A percentile compares a stretch with the other conserved stretches of the same genome.
These are phyloP conservation scores for Bryum argenteum DNA, from an alignment of 225 moss, liverwort and hornwort genomes.

Conservation along the genomic window DNA sequence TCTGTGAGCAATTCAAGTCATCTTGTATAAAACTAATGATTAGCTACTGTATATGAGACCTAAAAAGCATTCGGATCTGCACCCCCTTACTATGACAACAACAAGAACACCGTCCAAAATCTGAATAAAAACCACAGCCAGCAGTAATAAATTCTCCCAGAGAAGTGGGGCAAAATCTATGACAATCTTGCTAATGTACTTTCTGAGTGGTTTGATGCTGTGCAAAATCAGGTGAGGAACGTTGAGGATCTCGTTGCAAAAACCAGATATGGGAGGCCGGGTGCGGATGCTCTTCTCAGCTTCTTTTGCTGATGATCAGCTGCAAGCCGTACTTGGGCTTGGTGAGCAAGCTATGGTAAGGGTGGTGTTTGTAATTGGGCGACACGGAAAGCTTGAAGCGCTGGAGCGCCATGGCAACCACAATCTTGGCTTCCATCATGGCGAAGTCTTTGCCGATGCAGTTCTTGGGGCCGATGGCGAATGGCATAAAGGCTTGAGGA, in stretches of 20 bases:
- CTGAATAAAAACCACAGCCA: neutral
- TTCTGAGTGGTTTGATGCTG: too few relatives aligned
- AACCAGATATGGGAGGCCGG: neutral
- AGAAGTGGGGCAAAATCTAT: too few relatives aligned
- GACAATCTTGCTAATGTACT: too few relatives aligned
- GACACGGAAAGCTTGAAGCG: constrained; percentile 56
- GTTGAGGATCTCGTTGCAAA: neutral
- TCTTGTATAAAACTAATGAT: too few relatives aligned
- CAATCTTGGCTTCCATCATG: constrained; percentile 67
- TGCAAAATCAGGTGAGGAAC: neutral
- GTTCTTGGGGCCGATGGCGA: constrained; percentile 65
- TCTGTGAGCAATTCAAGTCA: neutral
- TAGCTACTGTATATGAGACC: neutral
- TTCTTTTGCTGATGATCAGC: constrained; percentile 32
- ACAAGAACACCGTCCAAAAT: neutral
- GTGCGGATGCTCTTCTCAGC: neutral
- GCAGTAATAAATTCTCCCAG: neutral
- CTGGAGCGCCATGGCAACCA: constrained; percentile 52
- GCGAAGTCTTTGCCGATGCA: constrained; percentile 83
- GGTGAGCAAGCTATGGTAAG: constrained; percentile 34
- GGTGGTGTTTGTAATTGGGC: constrained; percentile 59
- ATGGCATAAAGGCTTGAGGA: constrained; percentile 70
- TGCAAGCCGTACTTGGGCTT: constrained; percentile 53
- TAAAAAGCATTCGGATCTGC: neutral
- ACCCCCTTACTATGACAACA: neutral